Conservation (phyloP, 805 yeast species). For the Nakazawaea anatomiae region DNA sequence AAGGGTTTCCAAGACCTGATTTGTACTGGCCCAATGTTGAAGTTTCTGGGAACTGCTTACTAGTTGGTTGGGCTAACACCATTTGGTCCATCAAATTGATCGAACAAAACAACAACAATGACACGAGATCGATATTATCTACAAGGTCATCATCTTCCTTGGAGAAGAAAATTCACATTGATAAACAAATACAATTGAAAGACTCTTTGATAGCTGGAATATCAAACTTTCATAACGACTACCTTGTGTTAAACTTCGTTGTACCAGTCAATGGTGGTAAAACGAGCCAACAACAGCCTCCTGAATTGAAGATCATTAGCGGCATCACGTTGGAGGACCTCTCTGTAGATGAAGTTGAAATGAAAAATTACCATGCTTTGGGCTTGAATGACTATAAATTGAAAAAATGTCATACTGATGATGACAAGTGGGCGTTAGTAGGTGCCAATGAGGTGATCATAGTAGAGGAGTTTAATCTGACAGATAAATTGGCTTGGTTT, state of each 20-base stretch:
- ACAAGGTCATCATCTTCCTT: conserved; percentile 44
- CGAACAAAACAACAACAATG: background rate
- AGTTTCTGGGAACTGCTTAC: conserved; percentile 59
- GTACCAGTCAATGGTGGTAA: conserved; percentile 17
- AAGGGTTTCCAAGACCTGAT: conserved; percentile 58
- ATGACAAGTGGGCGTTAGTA: conserved; percentile 52
- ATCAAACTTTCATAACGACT: conserved; percentile 62
- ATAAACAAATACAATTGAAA: conserved; percentile 38
- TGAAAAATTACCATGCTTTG: conserved; percentile 48
- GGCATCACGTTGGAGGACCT: conserved; percentile 62
- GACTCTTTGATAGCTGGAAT: conserved; percentile 69
- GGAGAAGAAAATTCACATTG: conserved; percentile 41
- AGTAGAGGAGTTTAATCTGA: conserved; percentile 62
- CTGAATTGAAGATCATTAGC: conserved; percentile 72
- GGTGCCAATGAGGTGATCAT: conserved; percentile 79
- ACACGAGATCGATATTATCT: conserved; percentile 19
- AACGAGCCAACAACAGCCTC: conserved; percentile 34
- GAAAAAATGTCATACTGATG: conserved; percentile 40
- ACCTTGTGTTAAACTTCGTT: conserved; percentile 53
- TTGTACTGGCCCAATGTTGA: conserved; percentile 78
- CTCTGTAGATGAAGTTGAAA: conserved; percentile 72
- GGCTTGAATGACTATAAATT: conserved; percentile 80
- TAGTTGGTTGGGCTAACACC: conserved; percentile 79
- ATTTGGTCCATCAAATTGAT: conserved; percentile 61
- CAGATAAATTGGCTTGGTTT: conserved; percentile 74